These are phyloP conservation scores for Pichia ethanolica DNA, from an alignment of 805 yeast genomes.

Conservation along the genomic window DNA sequence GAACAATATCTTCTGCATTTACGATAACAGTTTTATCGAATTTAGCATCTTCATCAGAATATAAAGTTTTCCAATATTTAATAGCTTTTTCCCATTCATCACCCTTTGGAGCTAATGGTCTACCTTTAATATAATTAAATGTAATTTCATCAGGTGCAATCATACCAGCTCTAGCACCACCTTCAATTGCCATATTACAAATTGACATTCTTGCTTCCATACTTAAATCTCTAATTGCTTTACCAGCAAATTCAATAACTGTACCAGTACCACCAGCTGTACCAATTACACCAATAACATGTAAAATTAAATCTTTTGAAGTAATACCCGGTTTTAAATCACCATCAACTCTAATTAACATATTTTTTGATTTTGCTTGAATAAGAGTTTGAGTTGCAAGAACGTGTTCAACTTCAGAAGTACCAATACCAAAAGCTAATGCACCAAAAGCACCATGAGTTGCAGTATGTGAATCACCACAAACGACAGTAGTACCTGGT, in stretches of 20 bases:
- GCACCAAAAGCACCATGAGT: slow-evolving; percentile 99
- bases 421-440: slow-evolving; percentile 97
- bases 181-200: slow-evolving; percentile 98
- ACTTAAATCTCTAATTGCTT: slow-evolving; percentile 80
- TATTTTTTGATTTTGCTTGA: slow-evolving; percentile 92
- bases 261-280: slow-evolving; percentile 99
- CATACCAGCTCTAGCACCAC: slow-evolving; percentile 99
- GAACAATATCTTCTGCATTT: slow-evolving; percentile 77
- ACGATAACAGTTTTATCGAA: slow-evolving; percentile 81
- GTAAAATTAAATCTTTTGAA: slow-evolving; percentile 90
- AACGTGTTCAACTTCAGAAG: slow-evolving; percentile 98
- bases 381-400: slow-evolving; percentile 94
- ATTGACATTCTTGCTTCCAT: slow-evolving; percentile 99
- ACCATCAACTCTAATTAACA: slow-evolving; percentile 84
- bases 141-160: slow-evolving; percentile 91
- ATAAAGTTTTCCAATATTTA: slow-evolving; percentile 80
- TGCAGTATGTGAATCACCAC: slow-evolving; percentile 98
- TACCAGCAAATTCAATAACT: slow-evolving; percentile 95
- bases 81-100: slow-evolving; percentile 94
- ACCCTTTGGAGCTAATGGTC: slow-evolving; percentile 93
- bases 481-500: slow-evolving; percentile 97
- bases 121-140: slow-evolving; percentile 80
- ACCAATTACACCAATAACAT: slow-evolving; percentile 93
- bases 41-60: slow-evolving; percentile 82
- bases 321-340: slow-evolving; percentile 83